Percentiles rank a stretch among this genome's conserved stretches.
phyloP scores from a whole-genome alignment of 805 yeast species.

The Sugiyamaella valdiviana region DNA sequence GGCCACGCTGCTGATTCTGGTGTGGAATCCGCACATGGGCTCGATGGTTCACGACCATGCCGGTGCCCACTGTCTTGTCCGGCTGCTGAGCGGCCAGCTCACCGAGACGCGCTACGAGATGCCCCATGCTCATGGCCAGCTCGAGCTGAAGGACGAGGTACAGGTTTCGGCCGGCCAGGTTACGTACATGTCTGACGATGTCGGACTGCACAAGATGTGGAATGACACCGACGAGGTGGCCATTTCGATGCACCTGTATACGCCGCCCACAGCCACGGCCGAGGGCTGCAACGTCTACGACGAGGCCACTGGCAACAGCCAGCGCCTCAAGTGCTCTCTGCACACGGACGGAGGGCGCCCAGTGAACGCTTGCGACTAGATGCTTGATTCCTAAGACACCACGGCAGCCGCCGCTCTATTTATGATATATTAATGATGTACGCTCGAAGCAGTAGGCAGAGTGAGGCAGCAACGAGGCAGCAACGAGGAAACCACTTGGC shows the following conservation, averaged over 20 bases:
- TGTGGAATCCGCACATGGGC: constrained; percentile 63
- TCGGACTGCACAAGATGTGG: constrained; percentile 60
- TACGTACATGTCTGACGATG: constrained; percentile 57
- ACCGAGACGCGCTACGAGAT: constrained; percentile 51
- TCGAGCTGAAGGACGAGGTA: constrained; percentile 27
- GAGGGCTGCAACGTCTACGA: constrained; percentile 42
- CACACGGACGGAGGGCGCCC: background rate
- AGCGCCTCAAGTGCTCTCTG: constrained; percentile 41
- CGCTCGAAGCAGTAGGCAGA: too few relatives aligned
- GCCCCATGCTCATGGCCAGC: constrained; percentile 35
- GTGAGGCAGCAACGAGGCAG: too few relatives aligned
- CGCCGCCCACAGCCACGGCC: constrained; percentile 68
- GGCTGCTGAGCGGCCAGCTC: constrained; percentile 54
- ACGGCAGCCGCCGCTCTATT: too few relatives aligned
- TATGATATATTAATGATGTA: too few relatives aligned
- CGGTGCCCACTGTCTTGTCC: constrained; percentile 70
- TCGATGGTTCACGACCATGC: constrained; percentile 72
- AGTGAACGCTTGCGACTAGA: background rate
- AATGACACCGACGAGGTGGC: constrained; percentile 45
- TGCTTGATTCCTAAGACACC: too few relatives aligned
- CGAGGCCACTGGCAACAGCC: constrained; percentile 42
- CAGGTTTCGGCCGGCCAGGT: constrained; percentile 37
- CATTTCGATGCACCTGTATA: constrained; percentile 63
- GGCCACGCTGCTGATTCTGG: constrained; percentile 61
- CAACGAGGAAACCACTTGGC: too few relatives aligned